Base-by-base conservation (phyloP, 331 rosid genomes). In the Telfairia occidentalis region DNA sequence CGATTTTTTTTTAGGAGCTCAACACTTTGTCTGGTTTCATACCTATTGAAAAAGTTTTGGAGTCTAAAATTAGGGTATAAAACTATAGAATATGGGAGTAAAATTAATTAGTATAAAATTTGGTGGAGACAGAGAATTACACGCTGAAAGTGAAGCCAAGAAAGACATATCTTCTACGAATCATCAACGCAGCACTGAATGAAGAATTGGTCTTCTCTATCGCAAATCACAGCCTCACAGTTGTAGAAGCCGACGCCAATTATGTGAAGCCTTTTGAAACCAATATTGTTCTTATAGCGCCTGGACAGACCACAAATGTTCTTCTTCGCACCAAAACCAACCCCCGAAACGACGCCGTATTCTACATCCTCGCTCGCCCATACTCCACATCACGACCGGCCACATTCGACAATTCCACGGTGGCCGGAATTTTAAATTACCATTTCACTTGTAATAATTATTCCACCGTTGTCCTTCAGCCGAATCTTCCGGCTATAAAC, bases 331-430 rank as follows among this genome's bases (percentile, higher is more conserved):
- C 88, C 50, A 78, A 86, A 76, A 42, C 88, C n/a, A 53, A 73
- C 30, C 66, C 59, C 69, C 87, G 85, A 43, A 79, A 79, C 58
- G 86, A n/a, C 57, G 24, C 83, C 55, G 66, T 78, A 16, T 86
- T 83, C 75, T 38, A 81, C n/a, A 81, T 86, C 86, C 78, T 81
- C 4, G 86, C 86, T 13, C 66, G 84, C 26, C 87, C 90, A 19
- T 86, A 78, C 5, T 83, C 55, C 57, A 84, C 85, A 0, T 81
- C 57, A 7, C 57, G 84, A 24, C 75, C 21, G 3, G 88, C 81
- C 45, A 84, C 86, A 50, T 84, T 86, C 45, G 87, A 86, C 81
- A 86, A 82, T 77, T 86, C 88, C 29, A 86, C 86, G 28, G 82
- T 86, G 37, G 88, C 85, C 0, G 86, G 80, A 1, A 69, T 82